phyloP scores from a whole-genome alignment of 2,329 filamentous ascomycete species.

The Aspergillus latus region DNA sequence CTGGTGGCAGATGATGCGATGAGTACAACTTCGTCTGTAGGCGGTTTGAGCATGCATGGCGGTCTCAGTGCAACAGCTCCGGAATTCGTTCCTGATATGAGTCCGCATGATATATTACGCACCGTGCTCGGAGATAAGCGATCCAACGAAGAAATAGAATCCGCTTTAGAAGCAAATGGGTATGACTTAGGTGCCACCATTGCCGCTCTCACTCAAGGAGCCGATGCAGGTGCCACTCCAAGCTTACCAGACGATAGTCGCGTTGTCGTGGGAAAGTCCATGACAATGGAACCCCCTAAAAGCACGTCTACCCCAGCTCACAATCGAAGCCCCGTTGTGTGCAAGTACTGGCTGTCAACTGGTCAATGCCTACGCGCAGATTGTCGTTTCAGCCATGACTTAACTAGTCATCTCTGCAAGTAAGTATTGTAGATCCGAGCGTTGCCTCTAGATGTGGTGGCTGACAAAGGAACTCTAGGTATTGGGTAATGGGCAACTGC shows the following conservation, averaged over 20 bases:
- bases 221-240: conserved; percentile 53
- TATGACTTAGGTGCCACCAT: conserved; percentile 95
- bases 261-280: conserved; percentile 85
- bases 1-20: conserved; percentile 83
- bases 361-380: conserved; percentile 95
- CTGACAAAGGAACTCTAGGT: conserved; percentile 54
- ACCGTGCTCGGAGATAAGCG: conserved; percentile 88
- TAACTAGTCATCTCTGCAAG: conserved; percentile 97
- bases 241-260: conserved; percentile 57
- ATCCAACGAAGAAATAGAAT: conserved; percentile 91
- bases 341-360: conserved; percentile 94
- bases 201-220: conserved; percentile 78
- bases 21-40: conserved; percentile 75
- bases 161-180: conserved; percentile 81
- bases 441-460: background rate
- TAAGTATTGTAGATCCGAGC: conserved; percentile 52
- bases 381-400: conserved; percentile 94
- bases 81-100: conserved; percentile 88
- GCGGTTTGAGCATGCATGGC: conserved; percentile 64
- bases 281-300: conserved; percentile 69
- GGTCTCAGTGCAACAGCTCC: conserved; percentile 78
- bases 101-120: conserved; percentile 93
- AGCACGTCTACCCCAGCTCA: conserved; percentile 74
- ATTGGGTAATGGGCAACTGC: conserved; percentile 95
- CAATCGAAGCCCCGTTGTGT: conserved; percentile 83